Conservation (phyloP, 2,329 filamentous ascomycete species). For the Akanthomyces lecanii region DNA sequence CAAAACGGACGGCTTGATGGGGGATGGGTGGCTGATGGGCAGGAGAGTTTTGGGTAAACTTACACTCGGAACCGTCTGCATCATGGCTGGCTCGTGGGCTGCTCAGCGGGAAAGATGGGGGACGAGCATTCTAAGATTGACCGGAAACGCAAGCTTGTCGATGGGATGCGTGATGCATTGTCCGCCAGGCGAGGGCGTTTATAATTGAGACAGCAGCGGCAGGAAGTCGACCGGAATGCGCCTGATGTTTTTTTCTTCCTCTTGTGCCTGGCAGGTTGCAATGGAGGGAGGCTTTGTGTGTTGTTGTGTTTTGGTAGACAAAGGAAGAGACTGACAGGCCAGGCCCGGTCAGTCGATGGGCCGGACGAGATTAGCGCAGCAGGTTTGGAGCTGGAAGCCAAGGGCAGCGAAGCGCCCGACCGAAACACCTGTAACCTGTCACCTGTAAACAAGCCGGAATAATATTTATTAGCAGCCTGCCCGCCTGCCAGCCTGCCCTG, state of each 20-base stretch:
- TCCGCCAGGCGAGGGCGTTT: background rate
- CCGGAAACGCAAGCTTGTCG: conserved; percentile 3
- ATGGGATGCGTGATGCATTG: conserved; percentile 11
- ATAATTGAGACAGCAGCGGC: background rate
- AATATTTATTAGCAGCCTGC: background rate
- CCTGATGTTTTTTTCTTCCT: conserved; percentile 4
- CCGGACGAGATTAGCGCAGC: background rate
- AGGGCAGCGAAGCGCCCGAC: background rate
- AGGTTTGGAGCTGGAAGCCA: background rate
- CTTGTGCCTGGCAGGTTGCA: background rate
- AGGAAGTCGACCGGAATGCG: conserved; percentile 8
- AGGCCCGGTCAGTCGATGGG: background rate
- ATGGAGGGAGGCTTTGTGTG: background rate
- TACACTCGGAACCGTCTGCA: conserved; percentile 52
- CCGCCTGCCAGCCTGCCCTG: background rate
- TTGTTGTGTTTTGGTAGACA: conserved; percentile 10
- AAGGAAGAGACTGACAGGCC: background rate
- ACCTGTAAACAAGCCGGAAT: background rate
- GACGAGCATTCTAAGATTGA: conserved; percentile 31
- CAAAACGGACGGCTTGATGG: background rate
- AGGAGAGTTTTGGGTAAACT: conserved; percentile 27
- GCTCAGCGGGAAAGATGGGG: conserved; percentile 33
- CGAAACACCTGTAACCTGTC: background rate
- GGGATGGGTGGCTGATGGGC: conserved; percentile 1
- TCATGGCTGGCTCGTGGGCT: conserved; percentile 40